Percentiles rank a stretch among this genome's conserved stretches.
These are phyloP conservation scores for Uncinocarpus reesii DNA, from an alignment of 2,329 filamentous ascomycete genomes.

Conservation along the genomic window DNA sequence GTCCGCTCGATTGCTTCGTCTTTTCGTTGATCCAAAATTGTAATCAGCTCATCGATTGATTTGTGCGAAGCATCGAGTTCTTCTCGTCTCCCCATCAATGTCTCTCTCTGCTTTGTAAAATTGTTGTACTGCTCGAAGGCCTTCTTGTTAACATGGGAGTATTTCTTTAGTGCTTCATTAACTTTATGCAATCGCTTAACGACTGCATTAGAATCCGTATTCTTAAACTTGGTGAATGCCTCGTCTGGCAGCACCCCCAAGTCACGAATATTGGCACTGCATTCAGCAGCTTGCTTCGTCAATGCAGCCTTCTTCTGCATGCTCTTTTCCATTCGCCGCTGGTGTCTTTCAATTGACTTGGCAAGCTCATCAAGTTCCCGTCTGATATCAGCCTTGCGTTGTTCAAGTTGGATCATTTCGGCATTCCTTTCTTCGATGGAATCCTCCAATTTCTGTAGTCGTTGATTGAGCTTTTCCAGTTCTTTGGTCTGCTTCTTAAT, in stretches of 20 bases:
- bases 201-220: conserved; percentile 66
- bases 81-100: conserved; percentile 68
- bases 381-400: conserved; percentile 53
- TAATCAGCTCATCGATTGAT: conserved; percentile 85
- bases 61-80: conserved; percentile 78
- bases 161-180: conserved; percentile 89
- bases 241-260: conserved; percentile 89
- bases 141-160: conserved; percentile 98
- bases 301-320: conserved; percentile 78
- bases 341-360: conserved; percentile 67
- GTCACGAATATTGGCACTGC: conserved; percentile 79
- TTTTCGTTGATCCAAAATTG: conserved; percentile 85
- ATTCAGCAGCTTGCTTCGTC: conserved; percentile 66
- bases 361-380: conserved; percentile 65
- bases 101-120: conserved; percentile 86
- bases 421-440: conserved; percentile 53
- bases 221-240: conserved; percentile 81
- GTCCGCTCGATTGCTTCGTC: conserved; percentile 97
- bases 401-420: conserved; percentile 49
- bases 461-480: conserved; percentile 55
- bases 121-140: conserved; percentile 98
- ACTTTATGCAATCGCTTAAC: conserved; percentile 72
- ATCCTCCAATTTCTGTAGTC: conserved; percentile 62
- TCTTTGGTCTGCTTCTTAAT: conserved; percentile 65
- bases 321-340: conserved; percentile 84